Evolutionary conservation across 108 stramenopile species (phyloP), one percentile per base, ranked within the genome.

Genomic region (Skeletonema costatum): DNA sequence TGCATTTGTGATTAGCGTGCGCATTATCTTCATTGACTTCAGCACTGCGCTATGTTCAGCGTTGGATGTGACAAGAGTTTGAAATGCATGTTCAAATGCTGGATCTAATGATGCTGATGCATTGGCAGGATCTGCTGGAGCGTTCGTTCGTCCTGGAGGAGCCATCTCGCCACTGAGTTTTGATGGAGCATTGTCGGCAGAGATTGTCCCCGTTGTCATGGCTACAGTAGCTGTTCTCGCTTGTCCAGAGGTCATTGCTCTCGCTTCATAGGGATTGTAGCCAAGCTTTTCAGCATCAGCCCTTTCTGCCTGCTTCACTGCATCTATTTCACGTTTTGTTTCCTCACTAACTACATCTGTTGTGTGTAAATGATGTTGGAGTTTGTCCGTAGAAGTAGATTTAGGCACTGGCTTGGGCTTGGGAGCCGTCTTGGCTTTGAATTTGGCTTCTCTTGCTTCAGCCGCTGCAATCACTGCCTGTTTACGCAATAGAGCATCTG

Each of bases 401-500:
- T 62, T 79, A 14, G 78, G 36, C 7, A 75, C 71, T 10, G 68
- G 62, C 51, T 88, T 90, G 32, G 80, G 68, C 16, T 87, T 83
- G 3, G 88, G 87, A 67, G 89, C 89, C 32, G 71, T 62, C 60
- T 81, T 82, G 14, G 63, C 65, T 67, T 92, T 92, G 72, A 87
- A 76, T 21, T 81, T 87, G 46, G 86, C 89, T 62, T 95, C 93
- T 53, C 93, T 76, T 11, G 90, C 89, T 77, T 92, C 93, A 0
- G 90, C 93, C 21, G 93, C 93, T 0, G 93, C 93, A 74, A 95
- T 92, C 51, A 95, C 78, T 13, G 93, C 93, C 67, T 91, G 87
- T 46, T 89, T 86, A 3, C 89, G 84, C 2, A 84, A 76, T 32
- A 77, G 68, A 12, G 90, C 86, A 59, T 88, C 88, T 1, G 91